Evolutionary conservation across 2,329 filamentous ascomycete genomes (phyloP), one percentile per base, ranked within the genome.

Genomic region (Nemania diffusa): DNA sequence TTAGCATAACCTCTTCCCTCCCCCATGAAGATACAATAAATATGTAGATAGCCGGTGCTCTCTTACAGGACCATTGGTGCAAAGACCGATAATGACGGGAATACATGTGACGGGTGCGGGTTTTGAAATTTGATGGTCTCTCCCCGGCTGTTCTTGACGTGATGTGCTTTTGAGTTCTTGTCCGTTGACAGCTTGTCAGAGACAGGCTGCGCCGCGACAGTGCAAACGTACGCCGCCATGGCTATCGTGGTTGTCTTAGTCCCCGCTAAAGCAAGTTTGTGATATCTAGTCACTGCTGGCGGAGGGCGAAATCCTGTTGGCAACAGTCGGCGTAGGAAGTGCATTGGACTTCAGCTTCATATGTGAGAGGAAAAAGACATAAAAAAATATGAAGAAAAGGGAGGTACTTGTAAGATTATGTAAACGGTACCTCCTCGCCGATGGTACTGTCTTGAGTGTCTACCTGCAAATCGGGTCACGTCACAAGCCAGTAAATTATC

Each of bases 81-180:
- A 15, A 75, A 22, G 4, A 69, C 57, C 15, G 55, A 61, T 9
- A 67, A 13, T 0, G 57, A n/a, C 5, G 72, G 72, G 13, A 67
- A 62, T 0, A 50, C 48, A 32, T 73, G 84, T 0, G 85, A 87
- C n/a, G 83, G 81, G 58, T 87, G 81, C 0, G 83, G 81, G 68
- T 88, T 88, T 64, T 78, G 78, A 75, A 87, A 88, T 66, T 80
- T 80, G 53, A 80, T 73, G 42, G 75, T 77, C 20, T 76, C 73
- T 48, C 84, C 84, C 48, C 78, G 70, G 57, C 76, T 78, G 48
- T 78, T 73, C 65, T 81, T 77, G 57, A 86, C 74, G 67, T 88
- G 84, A 70, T 88, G 85, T 22, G 83, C 78, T 62, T 83, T 83
- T 24, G 77, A 72, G n/a, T 76, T 71, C 29, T 82, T 83, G 32